Percentiles rank a stretch among this genome's conserved stretches.
Evolutionary conservation across 2,329 filamentous ascomycete species (phyloP).

Genomic region (Botrytis pseudocinerea): DNA sequence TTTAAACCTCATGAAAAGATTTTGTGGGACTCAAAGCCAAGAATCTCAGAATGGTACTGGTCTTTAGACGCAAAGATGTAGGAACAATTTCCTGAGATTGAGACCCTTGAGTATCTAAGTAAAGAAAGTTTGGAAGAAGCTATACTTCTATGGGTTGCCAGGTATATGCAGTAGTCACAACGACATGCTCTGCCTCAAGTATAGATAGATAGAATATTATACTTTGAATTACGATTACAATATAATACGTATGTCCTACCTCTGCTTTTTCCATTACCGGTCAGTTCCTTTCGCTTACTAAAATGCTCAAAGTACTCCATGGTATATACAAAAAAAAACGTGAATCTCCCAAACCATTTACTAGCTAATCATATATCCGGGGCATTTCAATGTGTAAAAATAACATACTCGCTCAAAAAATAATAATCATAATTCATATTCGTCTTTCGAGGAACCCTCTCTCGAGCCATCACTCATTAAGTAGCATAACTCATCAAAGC

Average conservation of each 20-base stretch:
- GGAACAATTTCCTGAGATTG: too few relatives aligned
- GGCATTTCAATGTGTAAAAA: not conserved
- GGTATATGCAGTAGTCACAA: not conserved
- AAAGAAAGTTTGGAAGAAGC: not conserved
- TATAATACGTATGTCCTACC: not conserved
- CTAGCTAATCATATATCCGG: too few relatives aligned
- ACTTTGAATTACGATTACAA: not conserved
- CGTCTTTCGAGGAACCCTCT: not conserved
- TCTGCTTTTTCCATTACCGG: not conserved
- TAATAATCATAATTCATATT: not conserved
- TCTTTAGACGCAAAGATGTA: too few relatives aligned
- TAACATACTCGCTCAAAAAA: not conserved
- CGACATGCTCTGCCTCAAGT: fast-evolving
- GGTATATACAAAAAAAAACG: not conserved
- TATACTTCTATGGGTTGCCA: not conserved
- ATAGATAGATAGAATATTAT: not conserved
- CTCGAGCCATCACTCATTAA: not conserved
- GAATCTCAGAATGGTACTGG: not conserved
- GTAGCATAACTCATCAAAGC: conserved; percentile 10
- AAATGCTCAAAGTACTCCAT: not conserved
- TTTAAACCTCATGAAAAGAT: not conserved
- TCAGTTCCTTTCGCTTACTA: not conserved
- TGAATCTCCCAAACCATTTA: not conserved
- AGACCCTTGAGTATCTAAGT: not conserved
- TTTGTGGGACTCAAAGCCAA: fast-evolving